These are phyloP conservation scores for Neurospora sp. DNA, from an alignment of 495 filamentous ascomycete species.

Conservation along the genomic window DNA sequence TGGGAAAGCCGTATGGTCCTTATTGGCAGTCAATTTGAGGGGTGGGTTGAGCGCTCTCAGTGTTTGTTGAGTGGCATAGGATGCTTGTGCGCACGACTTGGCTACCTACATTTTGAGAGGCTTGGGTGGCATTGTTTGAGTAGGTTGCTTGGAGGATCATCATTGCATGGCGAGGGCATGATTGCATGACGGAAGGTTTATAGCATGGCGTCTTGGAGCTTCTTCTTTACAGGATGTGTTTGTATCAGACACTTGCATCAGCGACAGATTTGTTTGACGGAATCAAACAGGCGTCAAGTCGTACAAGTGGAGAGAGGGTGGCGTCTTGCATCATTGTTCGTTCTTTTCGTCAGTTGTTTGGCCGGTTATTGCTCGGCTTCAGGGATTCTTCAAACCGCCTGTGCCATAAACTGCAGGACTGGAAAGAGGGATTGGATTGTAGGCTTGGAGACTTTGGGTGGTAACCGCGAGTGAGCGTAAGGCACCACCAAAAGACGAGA, in stretches of 20 bases:
- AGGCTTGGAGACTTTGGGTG: no score
- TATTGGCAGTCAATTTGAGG: neutral
- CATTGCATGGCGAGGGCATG: neutral
- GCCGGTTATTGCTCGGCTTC: neutral
- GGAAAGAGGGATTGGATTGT: no score
- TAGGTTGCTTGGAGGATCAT: neutral
- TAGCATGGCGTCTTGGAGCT: neutral
- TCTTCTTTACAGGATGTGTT: neutral
- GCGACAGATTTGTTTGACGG: neutral
- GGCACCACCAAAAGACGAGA: no score
- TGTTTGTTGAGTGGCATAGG: no score
- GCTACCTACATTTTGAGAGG: neutral
- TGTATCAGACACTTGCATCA: neutral
- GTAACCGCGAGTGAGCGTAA: no score
- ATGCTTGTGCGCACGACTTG: neutral
- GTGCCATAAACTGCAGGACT: neutral
- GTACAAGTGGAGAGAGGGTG: neutral
- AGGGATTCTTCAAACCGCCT: neutral
- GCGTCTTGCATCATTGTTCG: neutral
- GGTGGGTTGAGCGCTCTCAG: neutral
- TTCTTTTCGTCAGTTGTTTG: neutral
- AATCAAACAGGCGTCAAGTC: neutral
- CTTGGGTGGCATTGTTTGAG: neutral
- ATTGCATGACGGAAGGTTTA: neutral
- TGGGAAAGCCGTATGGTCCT: neutral